phyloP scores from a whole-genome alignment of 495 filamentous ascomycete species.

The Neurospora cerealis region DNA sequence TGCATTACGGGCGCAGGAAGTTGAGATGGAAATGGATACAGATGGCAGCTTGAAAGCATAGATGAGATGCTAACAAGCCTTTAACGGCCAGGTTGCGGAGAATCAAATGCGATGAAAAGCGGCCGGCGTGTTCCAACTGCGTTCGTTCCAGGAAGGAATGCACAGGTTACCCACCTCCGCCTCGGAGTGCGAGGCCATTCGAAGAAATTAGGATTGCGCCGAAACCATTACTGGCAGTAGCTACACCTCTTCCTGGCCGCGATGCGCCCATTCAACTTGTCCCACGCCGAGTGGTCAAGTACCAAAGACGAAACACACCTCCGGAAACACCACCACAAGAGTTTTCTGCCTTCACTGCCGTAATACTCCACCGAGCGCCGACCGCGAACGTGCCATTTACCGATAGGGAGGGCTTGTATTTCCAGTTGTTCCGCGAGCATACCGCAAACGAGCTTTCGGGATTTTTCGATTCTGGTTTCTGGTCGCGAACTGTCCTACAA shows the following conservation, averaged over 20 bases:
- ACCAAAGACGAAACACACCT: conserved; percentile 22
- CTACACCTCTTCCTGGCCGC: conserved; percentile 13
- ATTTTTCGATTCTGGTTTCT: conserved; percentile 54
- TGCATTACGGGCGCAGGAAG: not conserved
- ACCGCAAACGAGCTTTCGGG: conserved; percentile 51
- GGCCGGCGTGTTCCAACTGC: conserved; percentile 49
- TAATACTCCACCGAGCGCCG: conserved; percentile 19
- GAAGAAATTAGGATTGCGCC: conserved; percentile 36
- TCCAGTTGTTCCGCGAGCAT: conserved; percentile 48
- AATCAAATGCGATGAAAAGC: conserved; percentile 60
- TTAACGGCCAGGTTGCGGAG: conserved; percentile 39
- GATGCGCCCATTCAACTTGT: conserved; percentile 13
- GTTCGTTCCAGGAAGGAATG: conserved; percentile 39
- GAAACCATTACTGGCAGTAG: conserved; percentile 21
- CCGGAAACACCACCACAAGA: conserved; percentile 22
- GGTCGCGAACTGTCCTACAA: conserved; percentile 47
- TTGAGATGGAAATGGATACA: not conserved
- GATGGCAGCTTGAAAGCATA: not conserved
- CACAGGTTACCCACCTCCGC: conserved; percentile 41
- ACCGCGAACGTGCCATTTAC: conserved; percentile 27
- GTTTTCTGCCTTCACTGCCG: not conserved
- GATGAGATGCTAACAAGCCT: not conserved
- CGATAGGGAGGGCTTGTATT: conserved; percentile 43
- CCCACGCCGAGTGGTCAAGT: conserved; percentile 15
- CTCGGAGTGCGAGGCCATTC: conserved; percentile 28